Base-by-base conservation (phyloP, 129 eudicot species). In the Apium graveolens region DNA sequence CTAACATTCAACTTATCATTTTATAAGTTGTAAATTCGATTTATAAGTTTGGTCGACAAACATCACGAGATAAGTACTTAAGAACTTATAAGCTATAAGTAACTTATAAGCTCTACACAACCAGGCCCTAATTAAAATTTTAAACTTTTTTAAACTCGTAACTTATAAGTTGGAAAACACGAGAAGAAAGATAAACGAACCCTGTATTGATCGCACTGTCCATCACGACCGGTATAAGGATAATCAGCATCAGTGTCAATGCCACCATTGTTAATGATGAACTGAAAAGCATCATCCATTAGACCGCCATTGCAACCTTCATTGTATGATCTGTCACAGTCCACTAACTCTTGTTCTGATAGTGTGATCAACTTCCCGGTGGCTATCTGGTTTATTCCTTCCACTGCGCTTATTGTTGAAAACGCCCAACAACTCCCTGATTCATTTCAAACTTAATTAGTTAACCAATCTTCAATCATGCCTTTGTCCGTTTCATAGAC, bases 371-470 rank as follows among this genome's bases (percentile, higher is more conserved):
- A 27, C 5, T 80, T 70, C 1, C 91, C 91, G 0, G 88, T 84
- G 37, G 78, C 88, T 12, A 87, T 87, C 80, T 84, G 70, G 57
- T 87, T 87, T 43, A 87, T 78, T 11, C 91, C 91, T 82, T 87
- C 91, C 49, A 87, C 86, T 12, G 91, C 91, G 39, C 76, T 85
- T 27, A 87, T 75, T 1, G 91, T 78, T 5, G 91, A 87, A 81
- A 87, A 87, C 11, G 91, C 91, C 91, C 91, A 87, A 70, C 91
- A 87, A 81, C 91, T 87, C 91, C 91, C 91, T 87, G 78, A 32
- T 70, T 0, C 16, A 70, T 34, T 34, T 37, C 29, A 37, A 70
- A 0, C 16, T 60, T 34, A 7, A 10, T 70, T 20, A 70, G 26
- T 20, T 10, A n/a, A n/a, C n/a, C n/a, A n/a, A n/a, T n/a, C n/a